phyloP scores from a whole-genome alignment of 2,329 filamentous ascomycete species.

The Ophiocordyceps robertsii region DNA sequence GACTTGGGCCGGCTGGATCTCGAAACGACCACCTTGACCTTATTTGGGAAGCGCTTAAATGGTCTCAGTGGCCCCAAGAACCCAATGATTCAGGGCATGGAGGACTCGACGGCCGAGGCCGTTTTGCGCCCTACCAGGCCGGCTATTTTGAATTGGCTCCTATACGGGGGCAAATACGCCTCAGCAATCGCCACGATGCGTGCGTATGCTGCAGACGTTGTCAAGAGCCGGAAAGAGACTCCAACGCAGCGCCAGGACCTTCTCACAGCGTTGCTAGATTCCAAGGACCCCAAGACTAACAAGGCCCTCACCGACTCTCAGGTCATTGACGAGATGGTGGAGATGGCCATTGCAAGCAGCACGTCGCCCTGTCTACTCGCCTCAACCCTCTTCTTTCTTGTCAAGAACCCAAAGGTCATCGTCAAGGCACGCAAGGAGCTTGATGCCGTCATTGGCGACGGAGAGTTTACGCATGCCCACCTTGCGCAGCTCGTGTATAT shows the following conservation, averaged over 20 bases:
- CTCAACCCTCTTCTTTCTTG: conserved; percentile 34
- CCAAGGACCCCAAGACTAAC: conserved; percentile 48
- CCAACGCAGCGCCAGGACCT: conserved; percentile 45
- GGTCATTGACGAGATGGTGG: conserved; percentile 55
- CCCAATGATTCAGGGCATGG: conserved; percentile 38
- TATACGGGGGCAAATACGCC: conserved; percentile 39
- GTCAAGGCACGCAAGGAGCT: conserved; percentile 37
- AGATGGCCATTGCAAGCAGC: conserved; percentile 47
- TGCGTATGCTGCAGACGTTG: conserved; percentile 39
- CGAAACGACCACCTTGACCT: conserved; percentile 32
- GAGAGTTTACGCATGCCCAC: conserved; percentile 31
- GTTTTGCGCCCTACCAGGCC: conserved; percentile 40
- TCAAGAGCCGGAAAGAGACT: conserved; percentile 39
- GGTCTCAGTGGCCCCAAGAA: conserved; percentile 30
- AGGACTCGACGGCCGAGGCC: conserved; percentile 39
- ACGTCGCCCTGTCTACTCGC: conserved; percentile 32
- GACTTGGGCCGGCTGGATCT: conserved; percentile 44
- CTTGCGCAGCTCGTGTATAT: conserved; percentile 38
- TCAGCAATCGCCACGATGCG: conserved; percentile 39
- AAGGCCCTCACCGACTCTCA: conserved; percentile 42
- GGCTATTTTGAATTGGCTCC: conserved; percentile 35
- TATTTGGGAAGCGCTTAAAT: conserved; percentile 37
- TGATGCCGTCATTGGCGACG: conserved; percentile 33
- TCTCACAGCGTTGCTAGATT: conserved; percentile 44
- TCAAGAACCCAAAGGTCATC: conserved; percentile 35